phyloP scores from a whole-genome alignment of 2,329 filamentous ascomycete genomes.

The Ceratocystis cubensis region DNA sequence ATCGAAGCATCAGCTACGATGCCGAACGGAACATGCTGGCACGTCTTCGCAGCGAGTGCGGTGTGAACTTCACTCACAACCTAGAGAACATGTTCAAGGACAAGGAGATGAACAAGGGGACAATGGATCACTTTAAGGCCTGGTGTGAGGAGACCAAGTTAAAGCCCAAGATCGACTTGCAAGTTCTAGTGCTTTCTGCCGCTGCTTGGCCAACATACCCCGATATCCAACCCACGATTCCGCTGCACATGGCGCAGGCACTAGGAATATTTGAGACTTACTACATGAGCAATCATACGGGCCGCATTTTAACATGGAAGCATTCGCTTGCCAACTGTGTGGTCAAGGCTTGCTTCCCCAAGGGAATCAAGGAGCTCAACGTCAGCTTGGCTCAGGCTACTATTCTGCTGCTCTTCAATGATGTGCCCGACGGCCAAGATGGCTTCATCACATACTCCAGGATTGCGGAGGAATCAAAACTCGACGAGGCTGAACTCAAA shows the following conservation, averaged over 20 bases:
- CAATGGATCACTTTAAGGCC: constrained; percentile 69
- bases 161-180: constrained; percentile 43
- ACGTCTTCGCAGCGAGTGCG: constrained; percentile 85
- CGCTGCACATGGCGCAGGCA: constrained; percentile 59
- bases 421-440: constrained; percentile 38
- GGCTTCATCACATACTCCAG: constrained; percentile 57
- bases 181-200: constrained; percentile 80
- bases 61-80: constrained; percentile 88
- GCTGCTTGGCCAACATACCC: constrained; percentile 89
- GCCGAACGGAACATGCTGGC: constrained; percentile 92
- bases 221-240: constrained; percentile 59
- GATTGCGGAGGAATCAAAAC: constrained; percentile 59
- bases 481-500: constrained; percentile 66
- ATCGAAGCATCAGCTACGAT: constrained; percentile 82
- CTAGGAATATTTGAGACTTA: constrained; percentile 71
- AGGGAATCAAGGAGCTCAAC: constrained; percentile 72
- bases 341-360: constrained; percentile 66
- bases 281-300: constrained; percentile 82
- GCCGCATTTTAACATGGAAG: constrained; percentile 80
- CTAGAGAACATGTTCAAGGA: constrained; percentile 99
- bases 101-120: constrained; percentile 81
- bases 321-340: constrained; percentile 86
- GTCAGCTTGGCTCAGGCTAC: constrained; percentile 89
- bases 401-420: constrained; percentile 82
- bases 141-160: constrained; percentile 48